Percentiles rank a stretch among this genome's conserved stretches.
Evolutionary conservation across 305 asterid genomes (phyloP).

Genomic region (Rubia balearica): DNA sequence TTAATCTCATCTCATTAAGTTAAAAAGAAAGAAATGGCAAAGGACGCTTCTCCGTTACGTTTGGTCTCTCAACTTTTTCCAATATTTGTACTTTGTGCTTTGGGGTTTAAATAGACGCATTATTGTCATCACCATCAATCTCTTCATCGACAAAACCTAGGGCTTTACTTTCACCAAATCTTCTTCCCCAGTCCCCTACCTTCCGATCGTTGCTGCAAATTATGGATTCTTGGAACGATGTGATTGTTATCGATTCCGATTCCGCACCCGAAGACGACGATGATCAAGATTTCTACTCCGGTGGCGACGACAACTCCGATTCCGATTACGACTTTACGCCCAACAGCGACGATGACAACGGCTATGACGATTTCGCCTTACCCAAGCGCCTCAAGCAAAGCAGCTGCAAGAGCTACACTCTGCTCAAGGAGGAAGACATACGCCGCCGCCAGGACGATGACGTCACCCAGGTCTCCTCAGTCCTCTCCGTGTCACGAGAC

Average conservation of each 20-base stretch:
- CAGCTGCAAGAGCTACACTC: conserved; percentile 10
- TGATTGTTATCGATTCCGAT: conserved; percentile 35
- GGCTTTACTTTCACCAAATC: not conserved
- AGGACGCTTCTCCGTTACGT: conserved; percentile 3
- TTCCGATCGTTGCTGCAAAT: not conserved
- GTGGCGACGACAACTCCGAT: not conserved
- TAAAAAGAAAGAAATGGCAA: no score
- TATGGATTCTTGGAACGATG: conserved; percentile 17
- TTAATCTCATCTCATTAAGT: no score
- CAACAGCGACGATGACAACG: conserved; percentile 40
- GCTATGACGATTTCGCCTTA: not conserved
- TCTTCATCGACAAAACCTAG: not conserved
- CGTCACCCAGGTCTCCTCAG: conserved; percentile 22
- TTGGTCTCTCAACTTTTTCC: not conserved
- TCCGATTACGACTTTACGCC: conserved; percentile 32
- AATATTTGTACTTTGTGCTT: no score
- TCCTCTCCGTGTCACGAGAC: conserved; percentile 33
- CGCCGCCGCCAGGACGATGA: conserved; percentile 25
- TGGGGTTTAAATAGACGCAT: not conserved
- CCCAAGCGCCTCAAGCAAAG: not conserved
- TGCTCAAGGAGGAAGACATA: conserved; percentile 30
- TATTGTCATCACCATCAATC: not conserved
- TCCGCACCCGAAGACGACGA: not conserved
- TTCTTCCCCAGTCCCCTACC: not conserved
- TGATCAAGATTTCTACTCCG: conserved; percentile 8